Conservation (phyloP, 2,329 filamentous ascomycete species). For the Epichloe bromicola region DNA sequence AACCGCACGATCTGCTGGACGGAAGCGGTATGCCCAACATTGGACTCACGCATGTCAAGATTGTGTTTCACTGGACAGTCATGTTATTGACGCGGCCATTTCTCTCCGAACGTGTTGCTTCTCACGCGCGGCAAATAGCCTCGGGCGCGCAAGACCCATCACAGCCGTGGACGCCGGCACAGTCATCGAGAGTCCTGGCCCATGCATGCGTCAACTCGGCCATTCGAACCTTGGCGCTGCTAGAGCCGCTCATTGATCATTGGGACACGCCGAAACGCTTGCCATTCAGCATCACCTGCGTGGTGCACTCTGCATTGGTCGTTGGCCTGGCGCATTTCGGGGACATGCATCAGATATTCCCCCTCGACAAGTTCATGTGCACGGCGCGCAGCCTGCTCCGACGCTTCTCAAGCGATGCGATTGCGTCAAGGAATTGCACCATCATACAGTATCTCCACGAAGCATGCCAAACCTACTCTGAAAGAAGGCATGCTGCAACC, state of each 20-base stretch:
- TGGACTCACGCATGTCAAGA: constrained; percentile 13
- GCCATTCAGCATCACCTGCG: constrained; percentile 28
- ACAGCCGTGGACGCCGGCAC: background rate
- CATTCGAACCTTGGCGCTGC: constrained; percentile 21
- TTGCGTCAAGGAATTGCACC: constrained; percentile 11
- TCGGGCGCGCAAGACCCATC: background rate
- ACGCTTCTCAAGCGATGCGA: constrained; percentile 12
- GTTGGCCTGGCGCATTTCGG: constrained; percentile 28
- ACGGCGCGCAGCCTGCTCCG: constrained; percentile 11
- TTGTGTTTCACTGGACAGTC: constrained; percentile 22
- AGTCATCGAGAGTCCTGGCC: constrained; percentile 9
- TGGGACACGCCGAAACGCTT: constrained; percentile 22
- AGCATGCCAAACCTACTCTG: constrained; percentile 12
- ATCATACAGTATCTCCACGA: constrained; percentile 13
- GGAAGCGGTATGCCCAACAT: background rate
- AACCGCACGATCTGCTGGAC: background rate
- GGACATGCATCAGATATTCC: constrained; percentile 22
- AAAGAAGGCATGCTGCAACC: constrained; percentile 9
- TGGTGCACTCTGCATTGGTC: constrained; percentile 28
- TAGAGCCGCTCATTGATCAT: constrained; percentile 20
- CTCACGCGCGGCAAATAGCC: constrained; percentile 6
- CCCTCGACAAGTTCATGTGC: constrained; percentile 12
- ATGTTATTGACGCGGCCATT: constrained; percentile 21
- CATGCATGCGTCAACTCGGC: constrained; percentile 18
- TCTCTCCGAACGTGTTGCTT: constrained; percentile 15